A percentile compares a stretch with the other conserved stretches of the same genome.
Conservation (phyloP, 305 asterid genomes). For the Fraxinus latifolia region DNA sequence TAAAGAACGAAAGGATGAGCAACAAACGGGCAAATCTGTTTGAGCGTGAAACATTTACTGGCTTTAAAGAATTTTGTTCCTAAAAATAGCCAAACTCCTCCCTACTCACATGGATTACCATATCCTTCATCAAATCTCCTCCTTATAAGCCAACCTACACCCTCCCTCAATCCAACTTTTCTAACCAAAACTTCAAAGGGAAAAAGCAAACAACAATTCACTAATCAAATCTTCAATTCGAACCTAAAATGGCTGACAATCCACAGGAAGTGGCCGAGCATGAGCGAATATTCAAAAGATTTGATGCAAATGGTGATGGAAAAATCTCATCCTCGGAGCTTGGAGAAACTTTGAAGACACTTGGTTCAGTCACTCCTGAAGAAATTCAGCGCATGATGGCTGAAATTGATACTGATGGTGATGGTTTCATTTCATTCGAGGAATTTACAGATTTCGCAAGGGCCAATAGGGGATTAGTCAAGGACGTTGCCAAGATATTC, state of each 20-base stretch:
- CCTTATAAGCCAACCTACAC: constrained; percentile 23
- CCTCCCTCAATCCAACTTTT: neutral
- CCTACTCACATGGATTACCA: constrained; percentile 15
- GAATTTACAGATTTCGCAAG: constrained; percentile 55
- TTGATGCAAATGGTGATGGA: constrained; percentile 78
- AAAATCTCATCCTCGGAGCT: constrained; percentile 63
- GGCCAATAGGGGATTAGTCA: constrained; percentile 62
- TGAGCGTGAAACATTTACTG: neutral
- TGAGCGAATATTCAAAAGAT: constrained; percentile 61
- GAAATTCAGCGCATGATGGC: constrained; percentile 68
- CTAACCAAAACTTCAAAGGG: neutral
- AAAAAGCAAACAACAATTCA: neutral
- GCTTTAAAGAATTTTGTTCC: neutral
- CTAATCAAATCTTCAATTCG: neutral
- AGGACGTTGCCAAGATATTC: constrained; percentile 72
- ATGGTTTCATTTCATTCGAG: constrained; percentile 59
- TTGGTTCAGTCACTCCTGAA: constrained; percentile 54
- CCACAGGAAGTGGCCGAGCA: constrained; percentile 59
- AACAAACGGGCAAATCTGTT: neutral
- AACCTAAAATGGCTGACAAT: constrained; percentile 51
- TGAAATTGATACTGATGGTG: constrained; percentile 68
- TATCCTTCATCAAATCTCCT: neutral
- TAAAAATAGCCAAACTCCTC: neutral
- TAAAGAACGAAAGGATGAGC: neutral
- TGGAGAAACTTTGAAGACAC: constrained; percentile 64